phyloP scores from a whole-genome alignment of 2,329 filamentous ascomycete genomes.

The Fusarium sp. region DNA sequence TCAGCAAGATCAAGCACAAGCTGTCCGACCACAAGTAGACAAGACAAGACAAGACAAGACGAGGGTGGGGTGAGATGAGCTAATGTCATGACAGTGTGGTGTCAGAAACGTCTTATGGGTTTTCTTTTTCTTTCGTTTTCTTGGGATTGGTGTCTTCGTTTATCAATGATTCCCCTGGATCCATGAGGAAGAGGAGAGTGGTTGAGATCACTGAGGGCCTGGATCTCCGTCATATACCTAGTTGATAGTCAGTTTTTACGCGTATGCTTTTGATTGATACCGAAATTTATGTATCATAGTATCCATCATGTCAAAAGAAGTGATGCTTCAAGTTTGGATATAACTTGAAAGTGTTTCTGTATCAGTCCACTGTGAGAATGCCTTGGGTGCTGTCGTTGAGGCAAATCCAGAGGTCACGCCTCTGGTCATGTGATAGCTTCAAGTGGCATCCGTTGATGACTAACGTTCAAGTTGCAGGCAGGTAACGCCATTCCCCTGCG shows the following conservation, averaged over 20 bases:
- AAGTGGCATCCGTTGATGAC: constrained; percentile 32
- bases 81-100: constrained; percentile 42
- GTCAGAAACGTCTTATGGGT: constrained; percentile 38
- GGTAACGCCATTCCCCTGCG: constrained; percentile 32
- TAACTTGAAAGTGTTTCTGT: background rate
- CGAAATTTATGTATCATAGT: constrained; percentile 40
- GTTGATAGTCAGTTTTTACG: constrained; percentile 49
- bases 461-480: constrained; percentile 13
- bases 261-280: constrained; percentile 42
- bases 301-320: constrained; percentile 26
- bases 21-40: constrained; percentile 50
- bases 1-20: constrained; percentile 68
- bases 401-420: background rate
- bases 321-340: constrained; percentile 26
- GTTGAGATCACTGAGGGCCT: constrained; percentile 45
- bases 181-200: constrained; percentile 48
- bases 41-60: constrained; percentile 15
- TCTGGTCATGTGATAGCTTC: constrained; percentile 14
- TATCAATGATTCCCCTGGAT: constrained; percentile 56
- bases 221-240: constrained; percentile 52
- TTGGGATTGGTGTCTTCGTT: constrained; percentile 52
- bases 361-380: background rate
- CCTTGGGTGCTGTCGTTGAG: background rate
- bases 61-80: constrained; percentile 29
- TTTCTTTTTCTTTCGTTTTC: constrained; percentile 44